Evolutionary conservation across 306 rosid genomes (phyloP).

Genomic region (Acacia acuminata): DNA sequence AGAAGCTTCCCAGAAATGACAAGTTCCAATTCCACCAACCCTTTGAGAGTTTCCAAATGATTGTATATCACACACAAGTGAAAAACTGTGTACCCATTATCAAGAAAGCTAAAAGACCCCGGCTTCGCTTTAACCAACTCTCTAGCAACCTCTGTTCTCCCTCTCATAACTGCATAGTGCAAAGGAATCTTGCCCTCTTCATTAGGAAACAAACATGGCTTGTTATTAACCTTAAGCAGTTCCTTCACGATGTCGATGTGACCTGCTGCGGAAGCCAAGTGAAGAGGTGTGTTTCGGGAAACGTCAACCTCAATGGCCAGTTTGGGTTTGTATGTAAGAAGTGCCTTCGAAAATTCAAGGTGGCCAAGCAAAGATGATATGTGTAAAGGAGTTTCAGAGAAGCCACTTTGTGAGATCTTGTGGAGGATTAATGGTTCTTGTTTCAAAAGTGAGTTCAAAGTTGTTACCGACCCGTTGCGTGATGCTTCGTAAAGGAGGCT

Average conservation of each 20-base stretch:
- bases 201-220: background rate
- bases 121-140: background rate
- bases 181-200: background rate
- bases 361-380: background rate
- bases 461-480: background rate
- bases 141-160: background rate
- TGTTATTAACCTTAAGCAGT: background rate
- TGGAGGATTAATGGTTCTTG: background rate
- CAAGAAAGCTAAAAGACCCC: background rate
- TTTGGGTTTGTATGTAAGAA: background rate
- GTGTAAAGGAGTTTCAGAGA: background rate
- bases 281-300: background rate
- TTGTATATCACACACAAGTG: background rate
- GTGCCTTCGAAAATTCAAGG: background rate
- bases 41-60: background rate
- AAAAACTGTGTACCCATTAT: background rate
- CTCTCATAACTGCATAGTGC: conserved; percentile 5
- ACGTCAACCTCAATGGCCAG: background rate
- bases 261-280: background rate
- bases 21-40: background rate
- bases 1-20: background rate
- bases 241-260: background rate
- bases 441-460: background rate
- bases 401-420: background rate
- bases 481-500: background rate